Evolutionary conservation across 1,139 yeast species (phyloP).

Genomic region (Suhomyces ambrosiae): DNA sequence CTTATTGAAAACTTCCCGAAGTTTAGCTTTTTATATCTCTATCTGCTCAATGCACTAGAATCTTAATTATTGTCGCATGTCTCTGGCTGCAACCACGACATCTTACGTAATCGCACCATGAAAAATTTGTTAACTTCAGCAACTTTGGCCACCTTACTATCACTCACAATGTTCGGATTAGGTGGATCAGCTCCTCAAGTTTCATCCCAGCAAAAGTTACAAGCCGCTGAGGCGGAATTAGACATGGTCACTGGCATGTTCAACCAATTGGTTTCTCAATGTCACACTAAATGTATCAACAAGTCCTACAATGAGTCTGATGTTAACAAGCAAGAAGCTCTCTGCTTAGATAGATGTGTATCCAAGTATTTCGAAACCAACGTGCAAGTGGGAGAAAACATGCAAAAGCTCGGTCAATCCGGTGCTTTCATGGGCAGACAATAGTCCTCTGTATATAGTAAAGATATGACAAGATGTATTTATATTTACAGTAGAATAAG

Average conservation of each 20-base stretch:
- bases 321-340: conserved; percentile 78
- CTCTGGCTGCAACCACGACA: background rate
- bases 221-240: conserved; percentile 84
- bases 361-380: conserved; percentile 95
- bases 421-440: conserved; percentile 56
- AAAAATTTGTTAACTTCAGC: conserved; percentile 12
- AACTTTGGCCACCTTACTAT: conserved; percentile 11
- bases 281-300: conserved; percentile 86
- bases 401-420: conserved; percentile 72
- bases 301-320: conserved; percentile 71
- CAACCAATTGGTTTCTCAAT: conserved; percentile 79
- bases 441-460: conserved; percentile 14
- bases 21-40: background rate
- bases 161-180: conserved; percentile 63
- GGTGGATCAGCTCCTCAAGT: conserved; percentile 75
- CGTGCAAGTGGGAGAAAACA: conserved; percentile 91
- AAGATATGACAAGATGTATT: conserved; percentile 10
- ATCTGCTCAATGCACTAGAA: too few species aligned
- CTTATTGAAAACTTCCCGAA: too few species aligned
- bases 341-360: conserved; percentile 96
- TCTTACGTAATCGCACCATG: conserved; percentile 11
- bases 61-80: background rate
- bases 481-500: conserved; percentile 3
- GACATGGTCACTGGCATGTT: conserved; percentile 98
- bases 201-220: conserved; percentile 71